Evolutionary conservation across 495 filamentous ascomycete genomes (phyloP).

Genomic region (Rostrohypoxylon terebratum): DNA sequence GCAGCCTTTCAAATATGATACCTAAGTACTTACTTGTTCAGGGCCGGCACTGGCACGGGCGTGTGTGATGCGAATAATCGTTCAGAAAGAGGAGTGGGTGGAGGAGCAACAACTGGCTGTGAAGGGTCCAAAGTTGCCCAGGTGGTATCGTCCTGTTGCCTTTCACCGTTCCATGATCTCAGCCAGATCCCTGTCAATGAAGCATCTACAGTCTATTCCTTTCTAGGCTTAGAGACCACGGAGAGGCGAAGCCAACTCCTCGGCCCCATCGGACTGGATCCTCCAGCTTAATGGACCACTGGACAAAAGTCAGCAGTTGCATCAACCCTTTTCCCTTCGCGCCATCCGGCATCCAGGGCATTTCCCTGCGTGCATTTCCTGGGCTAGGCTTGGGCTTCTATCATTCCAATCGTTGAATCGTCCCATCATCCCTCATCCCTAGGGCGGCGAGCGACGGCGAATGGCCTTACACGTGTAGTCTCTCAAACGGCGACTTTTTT

Average conservation of each 20-base stretch:
- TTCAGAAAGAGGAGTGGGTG: slow-evolving; percentile 23
- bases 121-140: slow-evolving; percentile 6
- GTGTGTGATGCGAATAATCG: slow-evolving; percentile 43
- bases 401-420: slow-evolving; percentile 43
- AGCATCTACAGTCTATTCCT: slow-evolving; percentile 38
- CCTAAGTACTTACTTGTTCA: slow-evolving; percentile 15
- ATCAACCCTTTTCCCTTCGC: slow-evolving; percentile 26
- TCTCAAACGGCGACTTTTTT: slow-evolving; percentile 39
- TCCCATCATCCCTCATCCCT: slow-evolving; percentile 21
- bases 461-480: slow-evolving; percentile 40
- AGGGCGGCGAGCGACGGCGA: slow-evolving; percentile 32
- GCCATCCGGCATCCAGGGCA: slow-evolving; percentile 25
- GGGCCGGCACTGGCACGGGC: slow-evolving; percentile 31
- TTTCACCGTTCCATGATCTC: slow-evolving; percentile 47
- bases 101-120: slow-evolving; percentile 28
- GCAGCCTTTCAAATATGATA: not conserved
- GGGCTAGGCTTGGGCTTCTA: slow-evolving; percentile 27
- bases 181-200: slow-evolving; percentile 40
- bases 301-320: slow-evolving; percentile 33
- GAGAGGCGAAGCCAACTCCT: slow-evolving; percentile 49
- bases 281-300: slow-evolving; percentile 35
- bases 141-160: slow-evolving; percentile 34
- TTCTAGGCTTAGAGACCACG: slow-evolving; percentile 38
- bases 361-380: slow-evolving; percentile 27
- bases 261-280: slow-evolving; percentile 50